Percentiles rank a stretch among this genome's conserved stretches.
phyloP scores from a whole-genome alignment of 148 eudicot species.

The Camellia japonica region DNA sequence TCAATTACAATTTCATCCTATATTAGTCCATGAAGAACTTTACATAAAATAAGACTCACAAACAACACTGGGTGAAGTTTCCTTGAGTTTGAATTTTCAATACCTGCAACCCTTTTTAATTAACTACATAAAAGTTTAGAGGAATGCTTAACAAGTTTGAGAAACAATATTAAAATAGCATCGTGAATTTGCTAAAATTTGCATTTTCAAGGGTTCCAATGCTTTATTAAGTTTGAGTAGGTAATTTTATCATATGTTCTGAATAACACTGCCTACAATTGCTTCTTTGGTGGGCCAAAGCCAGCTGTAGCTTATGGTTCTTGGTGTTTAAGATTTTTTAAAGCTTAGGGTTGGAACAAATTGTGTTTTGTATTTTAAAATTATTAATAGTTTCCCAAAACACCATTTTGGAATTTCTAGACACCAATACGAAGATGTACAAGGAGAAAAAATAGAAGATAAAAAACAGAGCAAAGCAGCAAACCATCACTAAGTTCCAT shows the following conservation, averaged over 20 bases:
- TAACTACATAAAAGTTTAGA: neutral
- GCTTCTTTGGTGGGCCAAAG: neutral
- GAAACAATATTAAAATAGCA: neutral
- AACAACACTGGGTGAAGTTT: neutral
- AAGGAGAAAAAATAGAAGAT: neutral
- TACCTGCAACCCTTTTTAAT: neutral
- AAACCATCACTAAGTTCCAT: neutral
- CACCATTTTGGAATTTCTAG: neutral
- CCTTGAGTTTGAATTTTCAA: too few relatives aligned
- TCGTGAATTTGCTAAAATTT: neutral
- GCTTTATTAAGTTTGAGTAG: neutral
- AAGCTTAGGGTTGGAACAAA: neutral
- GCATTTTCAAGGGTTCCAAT: neutral
- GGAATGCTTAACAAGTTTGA: too few relatives aligned
- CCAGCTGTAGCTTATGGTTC: neutral
- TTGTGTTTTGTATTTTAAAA: neutral
- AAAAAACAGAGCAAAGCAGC: neutral
- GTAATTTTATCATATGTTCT: neutral
- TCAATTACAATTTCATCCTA: neutral
- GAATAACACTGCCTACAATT: neutral
- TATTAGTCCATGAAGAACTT: neutral
- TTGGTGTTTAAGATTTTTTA: neutral
- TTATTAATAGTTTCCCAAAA: neutral
- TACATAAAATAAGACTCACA: neutral
- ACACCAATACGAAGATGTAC: neutral